Evolutionary conservation across 257 asterid genomes (phyloP).

Genomic region (Linaria vulgaris): DNA sequence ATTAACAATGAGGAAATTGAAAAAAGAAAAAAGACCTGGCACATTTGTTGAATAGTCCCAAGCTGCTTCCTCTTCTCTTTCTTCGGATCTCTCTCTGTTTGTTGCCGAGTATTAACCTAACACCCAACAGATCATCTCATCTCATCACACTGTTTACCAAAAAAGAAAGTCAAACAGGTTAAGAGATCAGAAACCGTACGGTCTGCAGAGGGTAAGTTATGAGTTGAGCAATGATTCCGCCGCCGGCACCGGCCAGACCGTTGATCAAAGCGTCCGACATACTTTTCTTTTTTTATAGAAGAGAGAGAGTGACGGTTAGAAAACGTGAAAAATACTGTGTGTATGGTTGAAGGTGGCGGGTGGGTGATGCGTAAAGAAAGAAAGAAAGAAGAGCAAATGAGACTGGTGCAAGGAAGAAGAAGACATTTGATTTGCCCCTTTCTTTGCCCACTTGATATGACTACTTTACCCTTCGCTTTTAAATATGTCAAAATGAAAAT

Average conservation of each 20-base stretch:
- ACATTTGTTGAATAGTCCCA: conserved; percentile 69
- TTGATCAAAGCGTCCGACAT: conserved; percentile 98
- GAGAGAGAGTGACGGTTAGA: conserved; percentile 26
- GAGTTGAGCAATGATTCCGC: conserved; percentile 92
- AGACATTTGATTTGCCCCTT: background rate
- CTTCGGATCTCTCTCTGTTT: conserved; percentile 77
- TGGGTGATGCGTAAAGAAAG: background rate
- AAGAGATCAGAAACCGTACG: conserved; percentile 32
- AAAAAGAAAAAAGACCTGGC: conserved; percentile 44
- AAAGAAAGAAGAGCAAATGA: background rate
- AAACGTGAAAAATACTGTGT: no score
- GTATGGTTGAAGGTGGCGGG: background rate
- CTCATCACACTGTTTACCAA: background rate
- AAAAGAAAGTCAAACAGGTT: background rate
- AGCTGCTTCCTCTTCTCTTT: conserved; percentile 52
- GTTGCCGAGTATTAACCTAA: conserved; percentile 95
- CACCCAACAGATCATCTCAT: conserved; percentile 21
- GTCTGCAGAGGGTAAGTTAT: conserved; percentile 94
- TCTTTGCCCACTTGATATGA: background rate
- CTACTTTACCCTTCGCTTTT: background rate
- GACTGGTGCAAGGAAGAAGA: no score
- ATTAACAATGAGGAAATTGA: conserved; percentile 7
- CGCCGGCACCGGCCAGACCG: conserved; percentile 98
- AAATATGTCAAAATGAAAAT: no score
- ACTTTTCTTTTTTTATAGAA: conserved; percentile 9